Evolutionary conservation across 176 grass and related monocot genomes (phyloP), one percentile per base, ranked within the genome.

Genomic region (Alopecurus myosuroides): DNA sequence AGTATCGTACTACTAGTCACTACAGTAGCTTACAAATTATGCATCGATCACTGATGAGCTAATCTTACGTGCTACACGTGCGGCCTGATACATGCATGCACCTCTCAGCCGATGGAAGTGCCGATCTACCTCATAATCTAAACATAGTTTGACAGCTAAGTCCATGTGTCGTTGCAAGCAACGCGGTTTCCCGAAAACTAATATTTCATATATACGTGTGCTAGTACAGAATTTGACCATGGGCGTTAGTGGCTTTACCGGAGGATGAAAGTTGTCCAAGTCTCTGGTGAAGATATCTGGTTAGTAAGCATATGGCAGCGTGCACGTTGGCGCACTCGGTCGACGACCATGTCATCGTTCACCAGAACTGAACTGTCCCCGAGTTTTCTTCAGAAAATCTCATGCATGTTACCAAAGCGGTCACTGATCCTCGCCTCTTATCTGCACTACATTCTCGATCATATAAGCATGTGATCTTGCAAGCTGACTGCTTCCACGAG

Each of bases 41-140:
- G 53, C 69, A 62, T 4, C 31, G 6, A 14, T 76, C 44, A n/a
- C n/a, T n/a, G n/a, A n/a, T n/a, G n/a, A 46, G 60, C 18, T 33
- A 18, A 30, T 78, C 84, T 29, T 30, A 62, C n/a, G 79, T 90
- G 79, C 72, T 73, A 78, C 88, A 90, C 79, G 84, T 82, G 84
- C 20, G 11, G 9, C 77, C 19, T 41, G 60, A 58, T 28, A 22
- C 60, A 50, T 74, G 68, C 45, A 74, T 37, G 53, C 34, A 29
- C 29, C 34, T 55, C 64, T 23, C n/a, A 12, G 28, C 11, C 77
- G 13, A 46, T 46, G 13, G 1, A 57, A 75, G 11, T 36, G 30
- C 28, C 69, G 6, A 72, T 17, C 40, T 72, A 26, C 39, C n/a
- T 28, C 22, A 42, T 33, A 6, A 61, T 61, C 28, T 60, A 13